Conservation (phyloP, 1,139 yeast species). For the Candida gigantensis region DNA sequence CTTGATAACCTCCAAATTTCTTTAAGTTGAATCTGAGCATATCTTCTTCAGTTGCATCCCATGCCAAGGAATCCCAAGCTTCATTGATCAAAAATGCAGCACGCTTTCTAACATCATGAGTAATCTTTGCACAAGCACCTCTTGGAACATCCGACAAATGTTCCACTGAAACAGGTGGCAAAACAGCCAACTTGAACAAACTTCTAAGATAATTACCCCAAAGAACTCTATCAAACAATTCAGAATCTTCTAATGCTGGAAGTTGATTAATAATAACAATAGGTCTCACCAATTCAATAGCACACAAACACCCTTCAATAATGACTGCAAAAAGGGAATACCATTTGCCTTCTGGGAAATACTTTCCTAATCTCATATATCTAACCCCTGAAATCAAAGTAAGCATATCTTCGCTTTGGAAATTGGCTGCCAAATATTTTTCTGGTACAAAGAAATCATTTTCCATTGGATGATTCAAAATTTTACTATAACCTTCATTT, state of each 20-base stretch:
- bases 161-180: constrained; percentile 61
- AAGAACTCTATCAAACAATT: constrained; percentile 50
- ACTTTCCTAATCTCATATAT: constrained; percentile 56
- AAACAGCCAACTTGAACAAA: constrained; percentile 52
- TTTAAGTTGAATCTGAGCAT: constrained; percentile 59
- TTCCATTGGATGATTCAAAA: constrained; percentile 27
- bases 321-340: constrained; percentile 64
- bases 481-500: constrained; percentile 39
- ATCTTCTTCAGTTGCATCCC: constrained; percentile 65
- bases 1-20: constrained; percentile 73
- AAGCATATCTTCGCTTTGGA: constrained; percentile 45
- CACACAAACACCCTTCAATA: constrained; percentile 58
- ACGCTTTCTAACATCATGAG: constrained; percentile 64
- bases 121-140: constrained; percentile 65
- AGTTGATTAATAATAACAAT: constrained; percentile 54
- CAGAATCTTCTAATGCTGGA: constrained; percentile 53
- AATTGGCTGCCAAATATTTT: constrained; percentile 35
- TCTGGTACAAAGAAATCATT: constrained; percentile 37
- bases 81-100: constrained; percentile 57
- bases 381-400: constrained; percentile 57
- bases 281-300: constrained; percentile 60
- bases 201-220: constrained; percentile 70
- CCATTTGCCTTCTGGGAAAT: constrained; percentile 71
- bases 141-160: constrained; percentile 72
- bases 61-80: constrained; percentile 76